These are phyloP conservation scores for Pseudotulostoma volvatum DNA, from an alignment of 495 filamentous ascomycete genomes.

Conservation along the genomic window DNA sequence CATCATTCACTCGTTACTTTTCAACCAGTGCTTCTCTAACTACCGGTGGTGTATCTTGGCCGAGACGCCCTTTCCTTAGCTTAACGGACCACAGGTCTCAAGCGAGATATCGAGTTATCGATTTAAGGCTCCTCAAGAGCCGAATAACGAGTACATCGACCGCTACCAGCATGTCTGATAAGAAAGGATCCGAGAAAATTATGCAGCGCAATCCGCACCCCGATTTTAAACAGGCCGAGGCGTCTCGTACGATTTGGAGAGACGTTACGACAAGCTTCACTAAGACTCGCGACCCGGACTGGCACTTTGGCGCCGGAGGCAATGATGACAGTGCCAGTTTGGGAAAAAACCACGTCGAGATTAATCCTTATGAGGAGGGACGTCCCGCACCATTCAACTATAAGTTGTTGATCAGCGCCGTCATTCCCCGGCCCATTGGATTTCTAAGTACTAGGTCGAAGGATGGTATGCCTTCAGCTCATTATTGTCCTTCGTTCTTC, in stretches of 20 bases:
- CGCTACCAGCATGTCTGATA: no score
- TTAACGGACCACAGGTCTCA: no score
- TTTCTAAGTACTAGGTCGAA: conserved; percentile 43
- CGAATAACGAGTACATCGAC: no score
- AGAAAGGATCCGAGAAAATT: background rate
- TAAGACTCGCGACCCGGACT: conserved; percentile 44
- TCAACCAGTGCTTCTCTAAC: no score
- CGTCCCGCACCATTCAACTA: conserved; percentile 63
- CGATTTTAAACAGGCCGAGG: background rate
- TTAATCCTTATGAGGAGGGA: conserved; percentile 64
- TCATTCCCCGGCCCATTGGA: conserved; percentile 68
- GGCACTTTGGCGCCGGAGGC: conserved; percentile 64
- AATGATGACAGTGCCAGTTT: conserved; percentile 42
- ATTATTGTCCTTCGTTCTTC: background rate
- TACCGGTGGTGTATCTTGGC: no score
- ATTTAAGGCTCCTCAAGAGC: no score
- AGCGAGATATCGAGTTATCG: no score
- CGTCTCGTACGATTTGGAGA: background rate
- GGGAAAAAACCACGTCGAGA: conserved; percentile 50
- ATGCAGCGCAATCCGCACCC: background rate
- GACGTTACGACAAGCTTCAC: conserved; percentile 8
- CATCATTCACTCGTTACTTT: no score
- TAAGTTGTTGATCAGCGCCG: conserved; percentile 76
- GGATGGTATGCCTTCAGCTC: conserved; percentile 27
- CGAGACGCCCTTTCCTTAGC: no score